Evolutionary conservation across 345 rosid genomes (phyloP).

Genomic region (Eucalyptus cloeziana): DNA sequence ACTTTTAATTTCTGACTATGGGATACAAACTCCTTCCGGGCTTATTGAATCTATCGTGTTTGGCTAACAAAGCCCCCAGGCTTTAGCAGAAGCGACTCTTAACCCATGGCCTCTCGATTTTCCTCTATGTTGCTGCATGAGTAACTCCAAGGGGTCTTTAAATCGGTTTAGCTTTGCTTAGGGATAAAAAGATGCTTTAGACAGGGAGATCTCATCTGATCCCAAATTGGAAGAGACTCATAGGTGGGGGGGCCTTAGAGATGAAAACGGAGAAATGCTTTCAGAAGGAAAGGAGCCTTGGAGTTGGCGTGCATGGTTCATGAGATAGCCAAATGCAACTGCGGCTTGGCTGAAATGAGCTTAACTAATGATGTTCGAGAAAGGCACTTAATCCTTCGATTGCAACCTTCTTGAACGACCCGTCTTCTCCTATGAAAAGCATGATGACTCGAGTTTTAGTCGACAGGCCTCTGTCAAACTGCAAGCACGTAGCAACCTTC

Average conservation of each 20-base stretch:
- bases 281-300: neutral
- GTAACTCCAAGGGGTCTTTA: neutral
- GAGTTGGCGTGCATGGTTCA: neutral
- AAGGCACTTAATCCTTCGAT: neutral
- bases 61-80: neutral
- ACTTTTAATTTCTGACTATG: neutral
- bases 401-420: neutral
- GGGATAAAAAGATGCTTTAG: neutral
- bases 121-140: neutral
- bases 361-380: neutral
- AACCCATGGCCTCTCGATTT: neutral
- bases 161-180: neutral
- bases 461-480: neutral
- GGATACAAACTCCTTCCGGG: neutral
- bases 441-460: neutral
- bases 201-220: neutral
- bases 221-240: neutral
- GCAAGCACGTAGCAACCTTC: neutral
- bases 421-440: neutral
- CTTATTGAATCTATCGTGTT: neutral
- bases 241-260: neutral
- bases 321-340: neutral
- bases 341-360: neutral
- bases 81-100: neutral
- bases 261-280: neutral